These are phyloP conservation scores for Chlamydomonas sphaeroides DNA, from an alignment of 139 green algal species.

Conservation along the genomic window DNA sequence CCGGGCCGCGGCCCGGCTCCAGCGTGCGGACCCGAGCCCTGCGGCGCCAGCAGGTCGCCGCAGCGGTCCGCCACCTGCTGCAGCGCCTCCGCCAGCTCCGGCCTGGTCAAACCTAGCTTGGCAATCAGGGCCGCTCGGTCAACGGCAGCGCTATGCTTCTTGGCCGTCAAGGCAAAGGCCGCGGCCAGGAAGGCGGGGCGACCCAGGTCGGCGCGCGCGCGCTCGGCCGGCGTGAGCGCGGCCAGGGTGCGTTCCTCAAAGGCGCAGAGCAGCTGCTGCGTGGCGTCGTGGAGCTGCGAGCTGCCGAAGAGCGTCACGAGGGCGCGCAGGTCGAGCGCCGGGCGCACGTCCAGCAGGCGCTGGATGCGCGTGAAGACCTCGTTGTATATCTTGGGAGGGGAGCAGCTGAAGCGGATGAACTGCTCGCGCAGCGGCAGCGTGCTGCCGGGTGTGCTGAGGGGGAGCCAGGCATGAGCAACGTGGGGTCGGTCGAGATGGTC, in stretches of 20 bases:
- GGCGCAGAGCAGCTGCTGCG: conserved; percentile 7
- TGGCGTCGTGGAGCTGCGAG: conserved; percentile 8
- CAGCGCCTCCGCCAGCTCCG: neutral
- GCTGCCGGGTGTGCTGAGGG: conserved; percentile 3
- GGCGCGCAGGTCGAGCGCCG: conserved; percentile 16
- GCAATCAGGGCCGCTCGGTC: neutral
- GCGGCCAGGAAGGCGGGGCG: conserved; percentile 17
- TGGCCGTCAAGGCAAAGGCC: conserved; percentile 1
- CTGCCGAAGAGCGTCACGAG: conserved; percentile 35
- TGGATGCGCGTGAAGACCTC: conserved; percentile 29
- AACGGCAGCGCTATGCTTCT: neutral
- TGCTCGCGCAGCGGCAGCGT: neutral
- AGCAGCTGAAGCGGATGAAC: conserved; percentile 40
- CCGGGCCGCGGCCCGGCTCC: no score
- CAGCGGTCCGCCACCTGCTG: conserved; percentile 12
- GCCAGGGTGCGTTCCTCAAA: conserved; percentile 3
- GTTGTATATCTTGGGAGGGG: conserved; percentile 17
- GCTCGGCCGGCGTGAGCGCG: neutral
- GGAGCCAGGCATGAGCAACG: neutral
- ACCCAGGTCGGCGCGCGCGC: neutral
- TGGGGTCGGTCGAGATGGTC: neutral
- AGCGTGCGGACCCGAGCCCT: neutral
- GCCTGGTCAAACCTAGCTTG: conserved; percentile 26
- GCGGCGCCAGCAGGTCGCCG: conserved; percentile 4
- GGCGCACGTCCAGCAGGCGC: conserved; percentile 28